Conservation (phyloP, 768 basidiomycete genomes). For the Infundibulicybe gibba region DNA sequence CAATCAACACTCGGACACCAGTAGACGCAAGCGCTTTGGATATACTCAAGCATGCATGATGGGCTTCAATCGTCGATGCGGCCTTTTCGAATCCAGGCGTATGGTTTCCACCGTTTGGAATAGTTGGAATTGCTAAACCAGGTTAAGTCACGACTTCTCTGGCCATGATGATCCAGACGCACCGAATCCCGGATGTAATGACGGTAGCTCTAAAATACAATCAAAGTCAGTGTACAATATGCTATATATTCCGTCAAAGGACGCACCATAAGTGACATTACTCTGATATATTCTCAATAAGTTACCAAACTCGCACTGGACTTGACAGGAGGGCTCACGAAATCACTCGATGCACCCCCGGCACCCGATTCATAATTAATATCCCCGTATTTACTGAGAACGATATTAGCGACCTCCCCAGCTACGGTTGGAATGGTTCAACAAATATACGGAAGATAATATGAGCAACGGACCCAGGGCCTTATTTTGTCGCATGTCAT, state of each 20-base stretch:
- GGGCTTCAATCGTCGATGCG: conserved; percentile 57
- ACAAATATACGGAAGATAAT: neutral
- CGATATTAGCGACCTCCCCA: conserved; percentile 59
- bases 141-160: neutral
- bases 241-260: neutral
- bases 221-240: too few relatives aligned
- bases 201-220: conserved; percentile 41
- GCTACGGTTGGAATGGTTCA: conserved; percentile 31
- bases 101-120: conserved; percentile 72
- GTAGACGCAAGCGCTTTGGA: conserved; percentile 70
- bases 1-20: conserved; percentile 66
- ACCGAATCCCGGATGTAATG: conserved; percentile 75
- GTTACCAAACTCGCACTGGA: neutral
- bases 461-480: conserved; percentile 36
- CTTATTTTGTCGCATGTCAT: conserved; percentile 23
- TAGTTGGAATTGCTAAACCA: conserved; percentile 67
- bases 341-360: conserved; percentile 74
- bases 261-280: conserved; percentile 69
- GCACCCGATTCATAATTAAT: conserved; percentile 70
- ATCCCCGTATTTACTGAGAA: conserved; percentile 55
- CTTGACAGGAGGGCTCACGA: conserved; percentile 43
- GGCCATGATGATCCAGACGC: conserved; percentile 11
- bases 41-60: conserved; percentile 62
- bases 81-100: conserved; percentile 64
- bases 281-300: conserved; percentile 36